Conservation (phyloP, 805 yeast genomes). For the Zygoascus bituminiphila region DNA sequence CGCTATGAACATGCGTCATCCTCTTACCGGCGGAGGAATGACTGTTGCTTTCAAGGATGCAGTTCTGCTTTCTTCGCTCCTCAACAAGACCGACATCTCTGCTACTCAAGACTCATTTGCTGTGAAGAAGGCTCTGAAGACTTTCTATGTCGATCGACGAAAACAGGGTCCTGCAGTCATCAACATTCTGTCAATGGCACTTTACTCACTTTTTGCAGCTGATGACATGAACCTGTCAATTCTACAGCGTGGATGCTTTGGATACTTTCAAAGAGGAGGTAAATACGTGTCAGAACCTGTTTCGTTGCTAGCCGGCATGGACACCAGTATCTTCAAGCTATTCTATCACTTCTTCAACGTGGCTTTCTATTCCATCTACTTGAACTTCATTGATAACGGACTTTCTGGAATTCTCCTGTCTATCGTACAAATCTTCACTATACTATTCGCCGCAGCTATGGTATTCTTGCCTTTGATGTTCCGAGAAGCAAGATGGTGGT, state of each 20-base stretch:
- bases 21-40: slow-evolving; percentile 99
- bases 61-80: slow-evolving; percentile 52
- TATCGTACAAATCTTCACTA: slow-evolving; percentile 55
- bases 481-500: slow-evolving; percentile 22
- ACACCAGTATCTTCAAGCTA: slow-evolving; percentile 64
- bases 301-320: slow-evolving; percentile 71
- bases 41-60: slow-evolving; percentile 92
- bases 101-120: slow-evolving; percentile 40
- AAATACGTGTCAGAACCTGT: slow-evolving; percentile 70
- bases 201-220: slow-evolving; percentile 87
- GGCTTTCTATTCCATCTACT: slow-evolving; percentile 71
- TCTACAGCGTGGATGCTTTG: slow-evolving; percentile 83
- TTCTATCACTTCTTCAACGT: slow-evolving; percentile 86
- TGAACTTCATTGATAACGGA: slow-evolving; percentile 63
- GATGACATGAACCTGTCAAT: slow-evolving; percentile 51
- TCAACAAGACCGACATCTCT: slow-evolving; percentile 46
- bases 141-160: slow-evolving; percentile 75
- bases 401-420: slow-evolving; percentile 61
- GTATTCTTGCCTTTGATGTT: slow-evolving; percentile 74
- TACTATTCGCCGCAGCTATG: slow-evolving; percentile 61
- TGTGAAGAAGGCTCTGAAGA: slow-evolving; percentile 48
- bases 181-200: slow-evolving; percentile 83
- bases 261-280: slow-evolving; percentile 80
- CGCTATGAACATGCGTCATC: slow-evolving; percentile 95
- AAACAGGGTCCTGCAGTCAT: slow-evolving; percentile 57